Evolutionary conservation across 2,329 filamentous ascomycete genomes (phyloP), one percentile per base, ranked within the genome.

Genomic region (Pseudogymnoascus sp.): DNA sequence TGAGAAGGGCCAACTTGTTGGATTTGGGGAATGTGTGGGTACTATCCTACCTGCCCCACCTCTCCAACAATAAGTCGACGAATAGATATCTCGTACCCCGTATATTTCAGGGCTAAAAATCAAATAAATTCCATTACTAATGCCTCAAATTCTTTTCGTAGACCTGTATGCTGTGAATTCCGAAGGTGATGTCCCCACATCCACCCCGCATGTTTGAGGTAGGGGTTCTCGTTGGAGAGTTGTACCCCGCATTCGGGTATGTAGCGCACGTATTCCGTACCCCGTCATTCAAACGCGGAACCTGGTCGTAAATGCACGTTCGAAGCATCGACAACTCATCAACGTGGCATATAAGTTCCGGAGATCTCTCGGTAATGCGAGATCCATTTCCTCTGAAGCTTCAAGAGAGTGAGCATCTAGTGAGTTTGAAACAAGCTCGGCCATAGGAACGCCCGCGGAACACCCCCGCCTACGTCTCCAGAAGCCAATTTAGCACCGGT

Each of bases 11-110:
- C 81, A 77, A n/a, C 78, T 87, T 61, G 87, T 95, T 26, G 90
- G 90, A 0, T 93, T 93, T 74, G 90, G 90, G 1, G 84, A 91
- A 67, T 90, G 88, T 67, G 77, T 78, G 19, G 89, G 88, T 13
- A 83, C 74, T 38, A 87, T 93, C 59, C 60, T 69, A 10, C 38
- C 63, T 23, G 61, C 63, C 46, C 61, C 59, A 40, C 35, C 59
- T 26, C 38, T 60, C 35, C 35, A 38, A 26, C 59, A 60, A 42
- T 60, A 60, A 40, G 10, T 40, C 15, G 13, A 4, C 33, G 7
- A 60, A 17, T 60, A 60, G 19, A 33, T 56, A 35, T 15, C 26
- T 31, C 29, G 50, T 33, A 33, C 29, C 50, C 35, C n/a, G 50
- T 33, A 56, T 21, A 56, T 29, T 21, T 56, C n/a, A 53, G 50